Evolutionary conservation across 2,329 filamentous ascomycete species (phyloP), one percentile per base, ranked within the genome.

Genomic region (Coleophoma cylindrospora): DNA sequence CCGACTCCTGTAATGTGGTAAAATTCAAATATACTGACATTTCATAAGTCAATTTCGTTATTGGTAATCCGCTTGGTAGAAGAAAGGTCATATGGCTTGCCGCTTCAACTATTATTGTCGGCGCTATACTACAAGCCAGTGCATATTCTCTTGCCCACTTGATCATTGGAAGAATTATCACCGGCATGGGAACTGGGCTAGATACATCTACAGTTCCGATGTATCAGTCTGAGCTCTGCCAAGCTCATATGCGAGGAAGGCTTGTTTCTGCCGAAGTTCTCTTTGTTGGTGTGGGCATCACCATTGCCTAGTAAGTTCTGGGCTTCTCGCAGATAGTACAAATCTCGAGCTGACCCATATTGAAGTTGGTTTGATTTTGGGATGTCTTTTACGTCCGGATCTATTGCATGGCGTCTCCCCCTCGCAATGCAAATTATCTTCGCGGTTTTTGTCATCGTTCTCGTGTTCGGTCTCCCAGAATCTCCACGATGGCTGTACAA

Each of bases 201-300:
- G 49, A 68, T 36, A 68, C 66, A 0, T 64, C 63, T 3, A 70
- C 68, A 0, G 65, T 70, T 0, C 68, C 68, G 0, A 67, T 66
- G 61, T 71, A 73, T 49, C 73, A 75, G 51, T 66, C 70, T 0
- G 73, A 76, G 53, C 61, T 75, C 1, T 73, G 69, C 48, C 65
- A 71, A 45, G 66, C 67, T 2, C 60, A 68, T 13, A 69, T 66
- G 37, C 62, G 74, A 36, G 74, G 74, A 32, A 64, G 68, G 15
- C 64, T 71, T 6, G 70, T 75, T 21, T 68, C 66, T n/a, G 65
- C 62, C n/a, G 70, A 75, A 52, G 61, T 17, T n/a, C 17, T 38
- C 14, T 38, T 38, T 38, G 36, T 38, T 13, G 36, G 36, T 2
- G 36, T 62, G 6, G 62, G 62, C 1, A 61, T 64, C 27, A 56